Evolutionary conservation across 1,284 basidiomycete species (phyloP).

Genomic region (Fomitopsis schrenkii): DNA sequence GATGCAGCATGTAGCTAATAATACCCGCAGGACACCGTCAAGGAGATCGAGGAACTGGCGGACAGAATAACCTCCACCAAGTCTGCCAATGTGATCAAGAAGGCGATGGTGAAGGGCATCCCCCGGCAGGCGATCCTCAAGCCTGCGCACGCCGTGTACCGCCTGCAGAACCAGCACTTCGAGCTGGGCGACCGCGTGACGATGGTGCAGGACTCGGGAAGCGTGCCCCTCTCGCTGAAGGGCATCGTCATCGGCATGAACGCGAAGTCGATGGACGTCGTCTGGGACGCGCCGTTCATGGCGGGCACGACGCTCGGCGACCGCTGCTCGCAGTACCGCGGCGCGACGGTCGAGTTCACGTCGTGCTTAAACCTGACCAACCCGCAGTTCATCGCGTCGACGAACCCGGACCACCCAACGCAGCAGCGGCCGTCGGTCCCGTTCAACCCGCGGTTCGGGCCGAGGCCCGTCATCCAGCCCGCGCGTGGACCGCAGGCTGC

Average conservation of each 20-base stretch:
- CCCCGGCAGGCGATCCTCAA: conserved; percentile 95
- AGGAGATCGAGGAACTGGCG: conserved; percentile 73
- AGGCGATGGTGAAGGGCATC: conserved; percentile 86
- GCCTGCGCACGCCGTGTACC: conserved; percentile 86
- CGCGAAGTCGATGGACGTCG: conserved; percentile 87
- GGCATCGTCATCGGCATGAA: conserved; percentile 92
- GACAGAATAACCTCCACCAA: conserved; percentile 63
- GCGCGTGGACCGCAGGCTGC: conserved; percentile 46
- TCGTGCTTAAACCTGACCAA: conserved; percentile 83
- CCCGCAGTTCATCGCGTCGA: conserved; percentile 77
- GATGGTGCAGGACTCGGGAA: conserved; percentile 95
- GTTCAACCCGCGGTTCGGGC: conserved; percentile 68
- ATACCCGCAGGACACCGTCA: conserved; percentile 61
- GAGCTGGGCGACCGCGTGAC: conserved; percentile 92
- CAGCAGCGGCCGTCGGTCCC: conserved; percentile 39
- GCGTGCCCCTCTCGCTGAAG: conserved; percentile 87
- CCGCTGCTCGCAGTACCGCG: conserved; percentile 86
- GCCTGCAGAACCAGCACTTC: conserved; percentile 90
- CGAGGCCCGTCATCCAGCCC: conserved; percentile 56
- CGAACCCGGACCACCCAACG: conserved; percentile 45
- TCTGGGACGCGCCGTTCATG: conserved; percentile 96
- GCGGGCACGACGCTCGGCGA: conserved; percentile 87
- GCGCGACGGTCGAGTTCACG: conserved; percentile 80
- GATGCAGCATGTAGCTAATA: too few species aligned
- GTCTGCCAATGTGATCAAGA: conserved; percentile 69